A percentile compares a stretch with the other conserved stretches of the same genome.
Evolutionary conservation across 495 filamentous ascomycete species (phyloP).

Genomic region (Neurospora sp.): DNA sequence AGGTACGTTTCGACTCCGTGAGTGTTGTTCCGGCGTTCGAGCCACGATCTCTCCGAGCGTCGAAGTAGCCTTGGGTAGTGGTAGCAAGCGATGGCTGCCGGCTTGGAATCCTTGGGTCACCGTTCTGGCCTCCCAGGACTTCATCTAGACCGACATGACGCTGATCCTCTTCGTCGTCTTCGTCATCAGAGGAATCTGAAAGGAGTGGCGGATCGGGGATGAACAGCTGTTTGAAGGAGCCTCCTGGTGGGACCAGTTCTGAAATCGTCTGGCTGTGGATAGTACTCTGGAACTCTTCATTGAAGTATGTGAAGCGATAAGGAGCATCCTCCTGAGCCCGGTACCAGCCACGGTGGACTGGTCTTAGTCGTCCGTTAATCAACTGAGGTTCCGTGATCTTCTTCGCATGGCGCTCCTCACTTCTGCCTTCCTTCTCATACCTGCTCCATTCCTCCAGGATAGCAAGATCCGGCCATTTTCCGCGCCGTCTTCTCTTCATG

Average conservation of each 20-base stretch:
- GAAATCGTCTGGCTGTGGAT: conserved; percentile 94
- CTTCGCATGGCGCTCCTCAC: conserved; percentile 77
- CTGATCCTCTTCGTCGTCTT: conserved; percentile 42
- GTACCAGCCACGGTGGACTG: conserved; percentile 69
- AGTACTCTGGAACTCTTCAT: conserved; percentile 87
- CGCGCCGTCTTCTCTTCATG: conserved; percentile 42
- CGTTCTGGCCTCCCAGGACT: conserved; percentile 16
- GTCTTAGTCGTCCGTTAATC: conserved; percentile 71
- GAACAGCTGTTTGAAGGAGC: conserved; percentile 77
- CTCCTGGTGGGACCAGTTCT: conserved; percentile 75
- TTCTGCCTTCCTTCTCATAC: conserved; percentile 83
- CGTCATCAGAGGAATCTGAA: conserved; percentile 49
- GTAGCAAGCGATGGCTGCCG: conserved; percentile 26
- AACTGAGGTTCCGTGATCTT: conserved; percentile 89
- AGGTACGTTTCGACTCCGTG: conserved; percentile 10
- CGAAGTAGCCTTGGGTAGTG: conserved; percentile 15
- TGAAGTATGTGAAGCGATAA: conserved; percentile 97
- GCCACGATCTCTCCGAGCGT: conserved; percentile 10
- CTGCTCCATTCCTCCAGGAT: conserved; percentile 84
- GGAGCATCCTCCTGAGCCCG: conserved; percentile 81
- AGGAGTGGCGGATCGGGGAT: conserved; percentile 44
- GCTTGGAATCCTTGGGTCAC: conserved; percentile 18
- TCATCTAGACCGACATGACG: conserved; percentile 13
- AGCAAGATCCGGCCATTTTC: conserved; percentile 50
- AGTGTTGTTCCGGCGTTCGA: background rate